A percentile compares a stretch with the other conserved stretches of the same genome.
Conservation (phyloP, 257 asterid species). For the Capsicum chinense region DNA sequence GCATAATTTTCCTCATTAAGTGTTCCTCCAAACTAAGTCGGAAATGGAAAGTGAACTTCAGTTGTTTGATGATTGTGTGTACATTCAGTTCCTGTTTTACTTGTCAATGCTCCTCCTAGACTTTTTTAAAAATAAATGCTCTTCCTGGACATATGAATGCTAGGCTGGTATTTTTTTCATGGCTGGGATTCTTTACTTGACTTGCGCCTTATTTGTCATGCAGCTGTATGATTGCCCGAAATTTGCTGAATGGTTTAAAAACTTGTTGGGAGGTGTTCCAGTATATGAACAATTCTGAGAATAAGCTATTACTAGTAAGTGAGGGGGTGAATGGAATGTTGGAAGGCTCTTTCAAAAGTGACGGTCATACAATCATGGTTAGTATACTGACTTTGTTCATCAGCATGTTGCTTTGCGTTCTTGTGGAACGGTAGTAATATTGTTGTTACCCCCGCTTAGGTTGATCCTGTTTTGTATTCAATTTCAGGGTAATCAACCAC, state of each 20-base stretch:
- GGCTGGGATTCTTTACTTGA: neutral
- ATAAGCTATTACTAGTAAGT: constrained; percentile 52
- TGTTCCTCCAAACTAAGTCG: neutral
- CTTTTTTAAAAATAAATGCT: too few relatives aligned
- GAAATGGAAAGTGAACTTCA: neutral
- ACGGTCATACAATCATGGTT: constrained; percentile 69
- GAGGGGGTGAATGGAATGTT: constrained; percentile 50
- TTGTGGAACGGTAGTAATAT: neutral
- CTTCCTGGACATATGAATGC: neutral
- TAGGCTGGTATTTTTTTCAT: neutral
- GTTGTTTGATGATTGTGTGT: neutral
- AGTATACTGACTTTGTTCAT: constrained; percentile 36
- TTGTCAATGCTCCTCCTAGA: constrained; percentile 5
- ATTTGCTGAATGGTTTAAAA: constrained; percentile 83
- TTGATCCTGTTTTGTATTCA: constrained; percentile 29
- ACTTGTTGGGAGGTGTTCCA: constrained; percentile 79
- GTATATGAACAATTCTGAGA: constrained; percentile 74
- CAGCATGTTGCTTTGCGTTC: constrained; percentile 22
- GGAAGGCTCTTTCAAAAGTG: constrained; percentile 70
- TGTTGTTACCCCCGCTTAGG: neutral
- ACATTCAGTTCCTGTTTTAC: neutral
- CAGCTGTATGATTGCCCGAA: constrained; percentile 97
- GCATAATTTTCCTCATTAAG: neutral
- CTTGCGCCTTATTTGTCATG: constrained; percentile 39
- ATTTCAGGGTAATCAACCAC: constrained; percentile 72